These are phyloP conservation scores for Peniophora sp. DNA, from an alignment of 1,284 basidiomycete species.

Conservation along the genomic window DNA sequence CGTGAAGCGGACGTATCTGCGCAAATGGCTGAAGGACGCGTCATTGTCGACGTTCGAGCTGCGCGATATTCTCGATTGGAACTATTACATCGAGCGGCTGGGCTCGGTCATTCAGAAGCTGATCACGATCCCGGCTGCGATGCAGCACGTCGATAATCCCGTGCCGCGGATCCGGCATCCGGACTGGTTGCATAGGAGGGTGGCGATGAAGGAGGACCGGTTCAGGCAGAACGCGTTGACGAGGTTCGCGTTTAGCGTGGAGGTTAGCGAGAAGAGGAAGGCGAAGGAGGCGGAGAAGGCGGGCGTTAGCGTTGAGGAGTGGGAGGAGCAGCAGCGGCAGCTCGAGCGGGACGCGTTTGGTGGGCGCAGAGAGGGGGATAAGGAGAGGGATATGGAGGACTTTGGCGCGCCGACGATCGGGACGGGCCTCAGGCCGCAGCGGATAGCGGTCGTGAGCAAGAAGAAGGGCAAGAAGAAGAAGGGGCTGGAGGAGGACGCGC, in stretches of 20 bases:
- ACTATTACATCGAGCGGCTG: constrained; percentile 96
- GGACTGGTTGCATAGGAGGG: constrained; percentile 93
- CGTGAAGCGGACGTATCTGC: constrained; percentile 86
- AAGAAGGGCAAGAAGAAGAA: constrained; percentile 34
- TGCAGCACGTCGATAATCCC: constrained; percentile 96
- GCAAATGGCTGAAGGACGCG: constrained; percentile 96
- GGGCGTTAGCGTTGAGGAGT: not conserved
- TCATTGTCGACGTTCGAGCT: constrained; percentile 86
- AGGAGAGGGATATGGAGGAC: constrained; percentile 64
- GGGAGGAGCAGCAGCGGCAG: constrained; percentile 23
- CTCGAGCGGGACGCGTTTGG: constrained; percentile 7
- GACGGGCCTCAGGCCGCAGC: constrained; percentile 20
- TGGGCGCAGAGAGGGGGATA: too few species aligned
- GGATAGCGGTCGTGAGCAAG: constrained; percentile 45
- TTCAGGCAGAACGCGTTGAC: constrained; percentile 98
- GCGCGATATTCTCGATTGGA: constrained; percentile 95
- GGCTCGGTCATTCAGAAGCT: constrained; percentile 99
- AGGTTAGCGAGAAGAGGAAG: constrained; percentile 28
- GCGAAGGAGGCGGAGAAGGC: constrained; percentile 12
- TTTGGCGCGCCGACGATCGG: constrained; percentile 26
- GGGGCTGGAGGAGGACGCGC: constrained; percentile 32
- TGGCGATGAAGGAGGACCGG: constrained; percentile 87
- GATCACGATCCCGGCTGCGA: constrained; percentile 98
- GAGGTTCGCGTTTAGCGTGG: constrained; percentile 49
- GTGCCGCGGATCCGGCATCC: constrained; percentile 95